A percentile compares a stretch with the other conserved stretches of the same genome.
Conservation (phyloP, 2,329 filamentous ascomycete genomes). For the Hypoxylon sp. region DNA sequence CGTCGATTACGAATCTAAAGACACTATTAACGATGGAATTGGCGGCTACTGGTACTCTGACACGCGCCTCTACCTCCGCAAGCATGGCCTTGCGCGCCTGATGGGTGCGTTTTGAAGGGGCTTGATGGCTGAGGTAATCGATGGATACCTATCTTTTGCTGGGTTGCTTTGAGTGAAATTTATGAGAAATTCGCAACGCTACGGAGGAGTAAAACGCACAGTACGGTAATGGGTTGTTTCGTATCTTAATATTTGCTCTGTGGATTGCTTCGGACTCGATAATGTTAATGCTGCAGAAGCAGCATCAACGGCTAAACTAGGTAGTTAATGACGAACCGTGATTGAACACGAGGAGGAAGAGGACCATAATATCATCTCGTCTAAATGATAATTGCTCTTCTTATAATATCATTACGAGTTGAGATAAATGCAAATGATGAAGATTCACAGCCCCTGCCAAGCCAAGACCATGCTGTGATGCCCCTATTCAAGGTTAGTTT, state of each 20-base stretch:
- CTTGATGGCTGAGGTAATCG: not conserved
- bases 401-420: no score
- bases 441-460: no score
- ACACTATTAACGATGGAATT: not conserved
- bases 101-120: not conserved
- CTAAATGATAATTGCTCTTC: no score
- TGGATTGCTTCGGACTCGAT: not conserved
- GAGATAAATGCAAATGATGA: no score
- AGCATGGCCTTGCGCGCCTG: not conserved
- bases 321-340: no score
- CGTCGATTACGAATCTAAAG: conserved; percentile 16
- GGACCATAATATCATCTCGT: no score
- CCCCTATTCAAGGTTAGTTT: no score
- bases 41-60: conserved; percentile 30
- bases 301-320: not conserved
- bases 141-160: not conserved
- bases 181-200: not conserved
- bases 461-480: no score
- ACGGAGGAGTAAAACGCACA: not conserved
- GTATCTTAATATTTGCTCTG: not conserved
- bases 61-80: conserved; percentile 32
- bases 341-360: no score
- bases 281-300: not conserved
- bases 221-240: not conserved
- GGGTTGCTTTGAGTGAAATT: not conserved